Conservation (phyloP, 495 filamentous ascomycete species). For the Xylona heveae region DNA sequence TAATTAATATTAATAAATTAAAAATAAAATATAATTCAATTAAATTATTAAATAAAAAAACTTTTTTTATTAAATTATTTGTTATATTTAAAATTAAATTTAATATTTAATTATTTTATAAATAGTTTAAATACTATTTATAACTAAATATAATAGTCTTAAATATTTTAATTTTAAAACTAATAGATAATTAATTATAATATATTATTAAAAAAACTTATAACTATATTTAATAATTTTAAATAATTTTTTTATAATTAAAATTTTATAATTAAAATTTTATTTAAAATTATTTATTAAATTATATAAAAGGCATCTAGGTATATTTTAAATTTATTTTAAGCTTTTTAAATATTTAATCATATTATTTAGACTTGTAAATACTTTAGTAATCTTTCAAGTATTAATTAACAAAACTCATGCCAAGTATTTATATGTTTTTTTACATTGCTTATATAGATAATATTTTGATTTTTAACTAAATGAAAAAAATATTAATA, state of each 20-base stretch:
- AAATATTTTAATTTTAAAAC: not conserved
- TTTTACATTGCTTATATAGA: not conserved
- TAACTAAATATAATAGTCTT: not conserved
- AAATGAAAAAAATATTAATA: too few species aligned
- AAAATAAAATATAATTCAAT: too few species aligned
- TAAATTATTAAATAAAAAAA: not conserved
- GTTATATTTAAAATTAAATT: not conserved
- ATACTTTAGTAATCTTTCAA: slow-evolving; percentile 2
- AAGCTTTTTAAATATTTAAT: slow-evolving; percentile 3
- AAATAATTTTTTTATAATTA: not conserved
- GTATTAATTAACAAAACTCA: too few species aligned
- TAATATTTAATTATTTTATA: not conserved
- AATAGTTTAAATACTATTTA: not conserved
- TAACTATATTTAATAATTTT: not conserved
- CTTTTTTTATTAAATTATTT: not conserved
- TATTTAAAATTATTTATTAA: too few species aligned
- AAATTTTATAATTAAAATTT: too few species aligned
- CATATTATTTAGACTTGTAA: slow-evolving; percentile 1
- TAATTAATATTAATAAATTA: too few species aligned
- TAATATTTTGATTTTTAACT: not conserved
- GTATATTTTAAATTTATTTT: too few species aligned
- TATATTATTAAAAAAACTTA: not conserved
- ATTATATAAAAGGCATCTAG: too few species aligned
- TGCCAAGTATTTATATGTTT: too few species aligned
- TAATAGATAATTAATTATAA: not conserved